These are phyloP conservation scores for Talaromyces sp. DNA, from an alignment of 2,329 filamentous ascomycete species.

Conservation along the genomic window DNA sequence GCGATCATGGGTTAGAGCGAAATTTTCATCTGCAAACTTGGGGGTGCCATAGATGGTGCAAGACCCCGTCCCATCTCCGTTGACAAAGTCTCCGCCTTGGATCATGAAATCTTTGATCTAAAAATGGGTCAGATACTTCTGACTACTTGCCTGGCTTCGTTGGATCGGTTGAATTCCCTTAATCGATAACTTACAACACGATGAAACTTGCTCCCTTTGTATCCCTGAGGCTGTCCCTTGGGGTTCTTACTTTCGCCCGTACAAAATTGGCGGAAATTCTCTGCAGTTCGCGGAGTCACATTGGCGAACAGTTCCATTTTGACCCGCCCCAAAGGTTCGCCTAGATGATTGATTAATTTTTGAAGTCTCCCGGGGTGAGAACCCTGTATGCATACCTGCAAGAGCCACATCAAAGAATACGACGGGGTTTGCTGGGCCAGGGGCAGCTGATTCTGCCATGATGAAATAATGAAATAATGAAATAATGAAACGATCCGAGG, in stretches of 20 bases:
- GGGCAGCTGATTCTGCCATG: constrained; percentile 15
- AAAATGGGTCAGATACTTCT: neutral
- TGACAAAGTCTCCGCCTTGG: constrained; percentile 93
- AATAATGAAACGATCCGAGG: neutral
- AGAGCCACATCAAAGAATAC: constrained; percentile 55
- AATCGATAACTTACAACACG: constrained; percentile 76
- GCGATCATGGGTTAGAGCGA: constrained; percentile 74
- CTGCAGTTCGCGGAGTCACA: constrained; percentile 81
- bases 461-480: neutral
- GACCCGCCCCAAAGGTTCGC: constrained; percentile 81
- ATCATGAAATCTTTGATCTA: constrained; percentile 97
- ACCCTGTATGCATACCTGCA: constrained; percentile 41
- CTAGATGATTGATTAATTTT: constrained; percentile 50
- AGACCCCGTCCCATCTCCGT: constrained; percentile 88
- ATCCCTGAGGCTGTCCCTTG: constrained; percentile 79
- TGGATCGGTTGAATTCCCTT: neutral
- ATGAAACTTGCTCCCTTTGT: constrained; percentile 94
- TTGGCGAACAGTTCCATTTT: constrained; percentile 90
- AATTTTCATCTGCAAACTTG: constrained; percentile 89
- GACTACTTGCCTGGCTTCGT: neutral
- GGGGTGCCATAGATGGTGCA: constrained; percentile 84
- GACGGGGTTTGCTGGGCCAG: constrained; percentile 41
- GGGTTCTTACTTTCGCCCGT: constrained; percentile 86
- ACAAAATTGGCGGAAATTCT: constrained; percentile 97
- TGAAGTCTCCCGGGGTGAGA: neutral